Base-by-base conservation (phyloP, 2,329 filamentous ascomycete species). In the Claviceps paspali region DNA sequence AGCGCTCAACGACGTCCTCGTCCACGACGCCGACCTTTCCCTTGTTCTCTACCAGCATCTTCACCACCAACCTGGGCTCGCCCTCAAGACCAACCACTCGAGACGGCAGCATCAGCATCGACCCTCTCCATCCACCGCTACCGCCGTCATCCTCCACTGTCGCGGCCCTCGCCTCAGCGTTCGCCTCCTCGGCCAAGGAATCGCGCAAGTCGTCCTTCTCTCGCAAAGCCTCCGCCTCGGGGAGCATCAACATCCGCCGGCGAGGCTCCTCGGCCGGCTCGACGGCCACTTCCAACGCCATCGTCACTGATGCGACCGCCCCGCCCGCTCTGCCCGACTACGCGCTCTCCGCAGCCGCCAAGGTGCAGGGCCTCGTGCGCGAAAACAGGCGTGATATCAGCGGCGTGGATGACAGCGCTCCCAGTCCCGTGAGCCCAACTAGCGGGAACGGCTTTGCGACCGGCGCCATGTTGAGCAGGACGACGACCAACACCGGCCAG, bases 291-390 rank as follows among this genome's bases (percentile, higher is more conserved):
- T 46, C 52, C 19, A 53, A 54, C 47, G 51, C 54, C 44, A 50
- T 61, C 43, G 51, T 62, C 33, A 66, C 61, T 37, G 65, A 69
- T 52, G 62, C 59, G 35, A 46, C 62, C 17, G 59, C 57, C 31
- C 70, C 68, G 24, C 67, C 68, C n/a, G 65, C 67, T 5, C 58
- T 73, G 14, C 68, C 68, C 32, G 65, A 71, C 36, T 68, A 68
- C 53, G 65, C 65, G 4, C 62, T 70, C 39, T 52, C 64, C n/a
- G 61, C 62, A 31, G 61, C 64, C 4, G 64, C 65, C 26, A 68
- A 65, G 47, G 52, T 65, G 36, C 42, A 49, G n/a, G 44, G 47
- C 11, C 24, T n/a, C n/a, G n/a, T n/a, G n/a, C 46, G 50, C 33
- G 43, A 47, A 21, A 7, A 17, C 38, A 45, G 47, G 27, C 40